Percentiles rank a stretch among this genome's conserved stretches.
Conservation (phyloP, 192 early-diverging fungal species). For the Mortierella hygrophila region DNA sequence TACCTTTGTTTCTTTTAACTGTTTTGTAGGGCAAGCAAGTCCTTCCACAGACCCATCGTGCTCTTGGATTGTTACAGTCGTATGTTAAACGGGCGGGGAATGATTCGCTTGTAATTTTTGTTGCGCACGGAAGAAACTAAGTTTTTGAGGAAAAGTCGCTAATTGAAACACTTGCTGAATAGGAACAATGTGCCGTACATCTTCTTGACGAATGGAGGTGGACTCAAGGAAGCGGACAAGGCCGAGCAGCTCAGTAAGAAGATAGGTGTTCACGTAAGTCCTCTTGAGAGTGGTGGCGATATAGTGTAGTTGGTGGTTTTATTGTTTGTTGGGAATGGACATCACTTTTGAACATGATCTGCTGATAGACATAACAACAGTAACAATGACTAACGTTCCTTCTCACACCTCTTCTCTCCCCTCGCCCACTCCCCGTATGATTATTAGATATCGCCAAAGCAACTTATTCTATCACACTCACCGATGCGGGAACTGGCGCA, state of each 20-base stretch:
- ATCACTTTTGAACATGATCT: background rate
- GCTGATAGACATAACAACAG: background rate
- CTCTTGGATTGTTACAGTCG: conserved; percentile 75
- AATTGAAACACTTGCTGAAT: background rate
- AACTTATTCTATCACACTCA: conserved; percentile 87
- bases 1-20: background rate
- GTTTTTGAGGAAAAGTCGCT: background rate
- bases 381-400: background rate
- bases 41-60: conserved; percentile 75
- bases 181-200: conserved; percentile 80
- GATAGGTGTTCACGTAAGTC: conserved; percentile 64
- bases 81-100: conserved; percentile 32
- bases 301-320: background rate
- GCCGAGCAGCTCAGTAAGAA: conserved; percentile 73
- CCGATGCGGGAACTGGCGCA: conserved; percentile 81
- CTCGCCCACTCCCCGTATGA: conserved; percentile 9
- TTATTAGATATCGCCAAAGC: conserved; percentile 66
- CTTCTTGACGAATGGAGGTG: conserved; percentile 92
- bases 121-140: background rate
- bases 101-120: background rate
- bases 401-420: too few species aligned
- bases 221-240: conserved; percentile 80
- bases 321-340: background rate
- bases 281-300: too few species aligned
- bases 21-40: conserved; percentile 71